These are phyloP conservation scores for Singerocomus inundabilis DNA, from an alignment of 1,284 basidiomycete species.

Conservation along the genomic window DNA sequence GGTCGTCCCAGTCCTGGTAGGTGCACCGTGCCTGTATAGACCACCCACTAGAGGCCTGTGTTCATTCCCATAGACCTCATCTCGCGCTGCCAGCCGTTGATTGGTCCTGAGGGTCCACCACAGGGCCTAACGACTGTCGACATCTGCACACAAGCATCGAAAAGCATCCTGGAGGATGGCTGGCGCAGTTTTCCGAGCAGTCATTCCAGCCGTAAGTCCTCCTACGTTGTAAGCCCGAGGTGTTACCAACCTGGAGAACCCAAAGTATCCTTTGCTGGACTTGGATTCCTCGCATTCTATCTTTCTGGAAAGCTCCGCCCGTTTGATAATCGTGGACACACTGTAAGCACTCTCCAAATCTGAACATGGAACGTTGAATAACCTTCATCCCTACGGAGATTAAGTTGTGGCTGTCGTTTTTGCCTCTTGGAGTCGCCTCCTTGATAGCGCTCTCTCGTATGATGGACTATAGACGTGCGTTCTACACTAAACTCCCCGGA, in stretches of 20 bases:
- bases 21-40: background rate
- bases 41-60: background rate
- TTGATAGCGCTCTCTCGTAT: slow-evolving; percentile 70
- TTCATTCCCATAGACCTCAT: slow-evolving; percentile 46
- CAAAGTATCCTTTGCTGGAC: slow-evolving; percentile 68
- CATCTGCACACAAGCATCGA: slow-evolving; percentile 63
- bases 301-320: slow-evolving; percentile 72
- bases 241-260: background rate
- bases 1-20: slow-evolving; percentile 66
- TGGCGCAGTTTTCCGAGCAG: slow-evolving; percentile 80
- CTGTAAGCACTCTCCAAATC: slow-evolving; percentile 37
- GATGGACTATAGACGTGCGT: slow-evolving; percentile 64
- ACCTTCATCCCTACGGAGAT: slow-evolving; percentile 31
- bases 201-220: slow-evolving; percentile 57
- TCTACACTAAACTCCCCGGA: background rate
- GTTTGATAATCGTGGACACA: slow-evolving; percentile 62
- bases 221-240: background rate
- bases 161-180: slow-evolving; percentile 54
- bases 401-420: slow-evolving; percentile 66
- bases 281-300: slow-evolving; percentile 73
- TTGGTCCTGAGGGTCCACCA: slow-evolving; percentile 50
- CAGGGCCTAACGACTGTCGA: slow-evolving; percentile 60
- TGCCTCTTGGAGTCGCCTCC: slow-evolving; percentile 60
- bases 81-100: slow-evolving; percentile 59
- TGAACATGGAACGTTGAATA: background rate